Conservation (phyloP, 2,329 filamentous ascomycete species). For the Simplicillium aogashimaense region DNA sequence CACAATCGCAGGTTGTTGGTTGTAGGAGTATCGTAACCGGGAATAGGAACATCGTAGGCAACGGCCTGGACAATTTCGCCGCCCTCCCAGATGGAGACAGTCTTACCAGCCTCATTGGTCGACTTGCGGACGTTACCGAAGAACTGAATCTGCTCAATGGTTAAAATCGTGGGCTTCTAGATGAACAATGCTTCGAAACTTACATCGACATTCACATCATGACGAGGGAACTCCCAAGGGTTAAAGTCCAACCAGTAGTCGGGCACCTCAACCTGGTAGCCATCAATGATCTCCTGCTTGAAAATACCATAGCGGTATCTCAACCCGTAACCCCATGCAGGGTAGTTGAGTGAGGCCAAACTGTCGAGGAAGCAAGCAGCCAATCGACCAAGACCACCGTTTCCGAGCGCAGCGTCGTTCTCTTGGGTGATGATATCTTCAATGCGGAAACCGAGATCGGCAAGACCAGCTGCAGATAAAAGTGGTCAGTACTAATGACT, state of each 20-base stretch:
- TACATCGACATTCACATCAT: slow-evolving; percentile 82
- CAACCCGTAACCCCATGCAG: slow-evolving; percentile 94
- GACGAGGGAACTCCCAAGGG: slow-evolving; percentile 94
- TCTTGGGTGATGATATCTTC: slow-evolving; percentile 94
- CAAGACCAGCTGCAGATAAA: slow-evolving; percentile 60
- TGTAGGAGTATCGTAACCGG: slow-evolving; percentile 78
- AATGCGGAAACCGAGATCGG: slow-evolving; percentile 88
- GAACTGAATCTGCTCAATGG: slow-evolving; percentile 63
- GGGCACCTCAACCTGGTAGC: slow-evolving; percentile 95
- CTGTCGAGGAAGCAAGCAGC: slow-evolving; percentile 97
- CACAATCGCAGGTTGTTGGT: slow-evolving; percentile 96
- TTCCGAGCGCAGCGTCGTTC: slow-evolving; percentile 91
- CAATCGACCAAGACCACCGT: slow-evolving; percentile 87
- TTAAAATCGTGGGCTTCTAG: too few species aligned
- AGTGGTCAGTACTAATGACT: slow-evolving; percentile 8
- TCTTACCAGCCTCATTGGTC: slow-evolving; percentile 68
- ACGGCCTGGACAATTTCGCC: slow-evolving; percentile 88
- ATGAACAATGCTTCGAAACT: slow-evolving; percentile 15
- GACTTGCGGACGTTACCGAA: slow-evolving; percentile 74
- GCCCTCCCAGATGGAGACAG: slow-evolving; percentile 71
- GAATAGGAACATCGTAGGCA: slow-evolving; percentile 87
- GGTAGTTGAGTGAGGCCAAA: slow-evolving; percentile 85
- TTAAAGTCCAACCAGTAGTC: slow-evolving; percentile 99
- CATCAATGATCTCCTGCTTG: slow-evolving; percentile 98
- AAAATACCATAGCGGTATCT: slow-evolving; percentile 97